phyloP scores from a whole-genome alignment of 2,329 filamentous ascomycete species.

The Dactylonectria macrodidyma region DNA sequence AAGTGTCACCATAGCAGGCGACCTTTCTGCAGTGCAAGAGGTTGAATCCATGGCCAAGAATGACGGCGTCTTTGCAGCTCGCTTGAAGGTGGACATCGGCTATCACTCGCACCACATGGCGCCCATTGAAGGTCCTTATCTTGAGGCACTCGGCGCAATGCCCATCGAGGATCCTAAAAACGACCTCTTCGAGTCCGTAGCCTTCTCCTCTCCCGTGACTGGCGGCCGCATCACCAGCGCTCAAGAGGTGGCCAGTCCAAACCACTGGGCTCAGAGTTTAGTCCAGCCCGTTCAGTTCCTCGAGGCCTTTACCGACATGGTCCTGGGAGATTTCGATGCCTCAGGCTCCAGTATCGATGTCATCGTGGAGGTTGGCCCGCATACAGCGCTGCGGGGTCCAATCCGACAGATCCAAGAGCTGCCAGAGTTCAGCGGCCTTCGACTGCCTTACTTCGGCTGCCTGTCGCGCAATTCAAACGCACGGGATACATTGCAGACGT shows the following conservation, averaged over 20 bases:
- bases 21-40: constrained; percentile 57
- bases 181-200: not conserved
- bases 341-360: not conserved
- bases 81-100: constrained; percentile 61
- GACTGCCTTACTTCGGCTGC: constrained; percentile 1
- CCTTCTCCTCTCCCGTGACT: not conserved
- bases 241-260: not conserved
- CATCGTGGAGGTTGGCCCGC: constrained; percentile 15
- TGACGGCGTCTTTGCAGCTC: constrained; percentile 59
- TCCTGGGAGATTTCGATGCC: not conserved
- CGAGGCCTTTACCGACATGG: constrained; percentile 1
- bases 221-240: not conserved
- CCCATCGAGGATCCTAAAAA: not conserved
- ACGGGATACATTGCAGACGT: not conserved
- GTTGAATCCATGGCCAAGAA: constrained; percentile 52
- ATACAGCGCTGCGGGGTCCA: constrained; percentile 7
- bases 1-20: constrained; percentile 64
- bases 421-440: constrained; percentile 1
- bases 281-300: not conserved
- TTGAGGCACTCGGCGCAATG: constrained; percentile 30
- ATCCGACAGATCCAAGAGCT: constrained; percentile 4
- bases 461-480: not conserved
- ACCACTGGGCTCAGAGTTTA: not conserved
- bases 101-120: constrained; percentile 68
- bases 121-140: constrained; percentile 60